Evolutionary conservation across 1,139 yeast species (phyloP).

Genomic region (Saccharomycopsis crataegensis): DNA sequence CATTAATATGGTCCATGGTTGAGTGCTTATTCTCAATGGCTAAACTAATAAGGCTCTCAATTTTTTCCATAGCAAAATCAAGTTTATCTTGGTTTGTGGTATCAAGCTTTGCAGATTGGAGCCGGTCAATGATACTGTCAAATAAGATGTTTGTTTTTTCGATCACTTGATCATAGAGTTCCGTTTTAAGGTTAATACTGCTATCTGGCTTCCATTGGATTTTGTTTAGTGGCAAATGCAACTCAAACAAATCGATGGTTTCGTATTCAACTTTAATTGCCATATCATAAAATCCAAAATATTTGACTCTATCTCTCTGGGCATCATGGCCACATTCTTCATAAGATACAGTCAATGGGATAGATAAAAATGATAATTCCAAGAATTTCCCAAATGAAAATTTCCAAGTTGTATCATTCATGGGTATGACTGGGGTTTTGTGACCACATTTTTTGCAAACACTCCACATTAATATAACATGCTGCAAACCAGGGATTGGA

Average conservation of each 20-base stretch:
- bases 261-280: slow-evolving; percentile 76
- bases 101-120: slow-evolving; percentile 75
- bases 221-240: slow-evolving; percentile 67
- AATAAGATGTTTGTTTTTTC: slow-evolving; percentile 55
- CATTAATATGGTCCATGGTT: background rate
- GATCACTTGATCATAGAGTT: slow-evolving; percentile 47
- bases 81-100: background rate
- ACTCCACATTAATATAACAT: slow-evolving; percentile 82
- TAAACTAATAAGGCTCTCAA: background rate
- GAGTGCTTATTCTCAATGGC: background rate
- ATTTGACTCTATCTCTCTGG: slow-evolving; percentile 71
- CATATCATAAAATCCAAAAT: slow-evolving; percentile 73
- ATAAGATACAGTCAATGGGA: slow-evolving; percentile 33
- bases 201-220: slow-evolving; percentile 66
- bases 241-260: slow-evolving; percentile 64
- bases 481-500: slow-evolving; percentile 50
- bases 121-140: slow-evolving; percentile 59
- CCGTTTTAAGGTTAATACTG: slow-evolving; percentile 62
- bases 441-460: slow-evolving; percentile 72
- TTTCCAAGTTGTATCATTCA: slow-evolving; percentile 85
- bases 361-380: slow-evolving; percentile 79
- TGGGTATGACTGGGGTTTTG: slow-evolving; percentile 69
- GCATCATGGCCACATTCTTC: slow-evolving; percentile 67
- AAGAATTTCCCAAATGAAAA: slow-evolving; percentile 88
- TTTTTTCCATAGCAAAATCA: background rate